A percentile compares a stretch with the other conserved stretches of the same genome.
Evolutionary conservation across 2,329 filamentous ascomycete genomes (phyloP).

Genomic region (Gnomoniopsis sp.): DNA sequence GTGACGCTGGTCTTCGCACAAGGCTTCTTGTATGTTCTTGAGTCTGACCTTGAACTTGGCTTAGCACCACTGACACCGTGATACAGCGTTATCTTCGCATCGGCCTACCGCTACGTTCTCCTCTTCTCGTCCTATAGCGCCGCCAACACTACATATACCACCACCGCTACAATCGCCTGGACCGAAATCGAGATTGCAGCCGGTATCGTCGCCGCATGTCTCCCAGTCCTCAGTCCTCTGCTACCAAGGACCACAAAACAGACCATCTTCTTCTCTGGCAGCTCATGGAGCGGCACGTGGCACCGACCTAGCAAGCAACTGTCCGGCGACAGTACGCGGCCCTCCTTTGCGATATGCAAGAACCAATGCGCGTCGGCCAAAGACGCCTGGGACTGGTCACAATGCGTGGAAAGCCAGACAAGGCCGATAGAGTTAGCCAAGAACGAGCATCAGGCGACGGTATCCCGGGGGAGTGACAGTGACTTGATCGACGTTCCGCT

Average conservation of each 20-base stretch:
- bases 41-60: not conserved
- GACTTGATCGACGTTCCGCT: not conserved
- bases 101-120: constrained; percentile 43
- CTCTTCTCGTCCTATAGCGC: constrained; percentile 39
- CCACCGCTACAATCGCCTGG: constrained; percentile 44
- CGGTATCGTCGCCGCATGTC: constrained; percentile 50
- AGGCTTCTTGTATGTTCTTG: constrained; percentile 38
- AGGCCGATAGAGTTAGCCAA: not conserved
- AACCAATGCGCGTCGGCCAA: constrained; percentile 2
- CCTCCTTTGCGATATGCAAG: constrained; percentile 5
- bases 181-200: constrained; percentile 45
- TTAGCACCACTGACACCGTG: not conserved
- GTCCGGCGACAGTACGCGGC: constrained; percentile 12
- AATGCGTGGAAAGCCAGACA: not conserved
- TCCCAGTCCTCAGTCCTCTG: constrained; percentile 48
- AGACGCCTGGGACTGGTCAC: not conserved
- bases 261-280: constrained; percentile 28
- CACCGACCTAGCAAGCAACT: constrained; percentile 14
- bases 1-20: constrained; percentile 41
- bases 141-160: constrained; percentile 41
- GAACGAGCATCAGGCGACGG: not conserved
- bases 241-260: constrained; percentile 24
- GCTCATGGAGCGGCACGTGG: not conserved
- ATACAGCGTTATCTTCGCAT: constrained; percentile 42
- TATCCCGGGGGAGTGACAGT: not conserved